A percentile compares a stretch with the other conserved stretches of the same genome.
Conservation (phyloP, 1,284 basidiomycete species). For the Rhodotorula sp. region DNA sequence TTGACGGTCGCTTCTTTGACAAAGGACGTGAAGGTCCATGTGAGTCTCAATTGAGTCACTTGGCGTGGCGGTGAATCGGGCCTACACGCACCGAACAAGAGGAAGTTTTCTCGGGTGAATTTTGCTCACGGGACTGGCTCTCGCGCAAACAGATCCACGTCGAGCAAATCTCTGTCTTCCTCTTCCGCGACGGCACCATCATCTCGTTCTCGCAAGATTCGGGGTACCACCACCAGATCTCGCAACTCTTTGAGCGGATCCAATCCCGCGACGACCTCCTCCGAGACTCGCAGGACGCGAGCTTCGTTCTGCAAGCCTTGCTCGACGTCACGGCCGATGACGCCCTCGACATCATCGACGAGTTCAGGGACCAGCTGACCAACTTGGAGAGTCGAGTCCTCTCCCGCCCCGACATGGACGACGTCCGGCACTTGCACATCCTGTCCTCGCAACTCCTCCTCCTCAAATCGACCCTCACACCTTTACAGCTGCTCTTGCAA, state of each 20-base stretch:
- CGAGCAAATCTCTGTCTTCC: conserved; percentile 34
- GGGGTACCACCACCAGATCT: conserved; percentile 29
- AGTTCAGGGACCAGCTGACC: conserved; percentile 23
- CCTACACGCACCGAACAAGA: neutral
- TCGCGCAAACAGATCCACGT: conserved; percentile 26
- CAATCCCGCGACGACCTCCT: conserved; percentile 23
- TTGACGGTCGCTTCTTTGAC: conserved; percentile 25
- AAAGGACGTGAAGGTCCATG: conserved; percentile 31
- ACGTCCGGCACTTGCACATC: conserved; percentile 30
- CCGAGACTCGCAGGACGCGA: conserved; percentile 29
- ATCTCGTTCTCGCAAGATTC: conserved; percentile 32
- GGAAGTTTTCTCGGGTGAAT: neutral
- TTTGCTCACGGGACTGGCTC: neutral
- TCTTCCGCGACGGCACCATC: conserved; percentile 30
- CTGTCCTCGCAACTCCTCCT: conserved; percentile 33
- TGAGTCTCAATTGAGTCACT: neutral
- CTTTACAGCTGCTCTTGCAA: conserved; percentile 23
- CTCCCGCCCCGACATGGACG: conserved; percentile 21
- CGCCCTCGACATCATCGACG: conserved; percentile 30
- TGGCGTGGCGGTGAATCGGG: too few species aligned
- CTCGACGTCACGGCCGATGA: conserved; percentile 29
- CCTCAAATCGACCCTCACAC: conserved; percentile 36
- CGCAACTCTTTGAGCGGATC: conserved; percentile 28
- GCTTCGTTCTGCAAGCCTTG: conserved; percentile 31
- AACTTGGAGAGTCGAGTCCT: conserved; percentile 23